Evolutionary conservation across 306 rosid species (phyloP).

Genomic region (Pyrus betulifolia): DNA sequence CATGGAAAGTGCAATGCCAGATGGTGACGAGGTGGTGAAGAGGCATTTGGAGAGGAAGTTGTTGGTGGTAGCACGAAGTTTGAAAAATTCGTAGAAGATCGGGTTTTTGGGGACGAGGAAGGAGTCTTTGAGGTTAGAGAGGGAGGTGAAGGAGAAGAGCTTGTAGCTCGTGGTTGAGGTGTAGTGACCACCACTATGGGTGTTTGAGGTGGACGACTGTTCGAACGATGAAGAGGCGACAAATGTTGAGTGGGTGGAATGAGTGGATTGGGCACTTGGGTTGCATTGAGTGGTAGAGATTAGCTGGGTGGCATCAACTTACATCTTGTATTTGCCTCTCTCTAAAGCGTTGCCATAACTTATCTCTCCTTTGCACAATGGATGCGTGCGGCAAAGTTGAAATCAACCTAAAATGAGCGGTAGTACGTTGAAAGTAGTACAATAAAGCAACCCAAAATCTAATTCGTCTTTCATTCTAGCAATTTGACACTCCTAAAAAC

Average conservation of each 20-base stretch:
- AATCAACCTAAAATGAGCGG: too few relatives aligned
- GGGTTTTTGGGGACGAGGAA: slow-evolving; percentile 49
- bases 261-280: background rate
- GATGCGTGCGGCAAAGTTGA: too few relatives aligned
- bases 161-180: slow-evolving; percentile 24
- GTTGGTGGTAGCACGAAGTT: slow-evolving; percentile 64
- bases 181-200: background rate
- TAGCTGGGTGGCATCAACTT: slow-evolving; percentile 33
- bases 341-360: too few relatives aligned
- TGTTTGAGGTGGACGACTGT: slow-evolving; percentile 27
- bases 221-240: background rate
- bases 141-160: slow-evolving; percentile 39
- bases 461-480: too few relatives aligned
- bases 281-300: slow-evolving; percentile 2
- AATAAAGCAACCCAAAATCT: too few relatives aligned
- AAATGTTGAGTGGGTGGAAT: background rate
- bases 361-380: too few relatives aligned
- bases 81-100: slow-evolving; percentile 60
- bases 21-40: slow-evolving; percentile 53
- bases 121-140: slow-evolving; percentile 28
- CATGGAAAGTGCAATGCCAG: slow-evolving; percentile 76
- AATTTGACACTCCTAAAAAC: too few relatives aligned
- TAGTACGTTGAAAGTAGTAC: too few relatives aligned
- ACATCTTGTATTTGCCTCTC: slow-evolving; percentile 49
- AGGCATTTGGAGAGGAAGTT: slow-evolving; percentile 65